Percentiles rank a stretch among this genome's conserved stretches.
phyloP scores from a whole-genome alignment of 306 rosid genomes.

The Heteromeles arbutifolia region DNA sequence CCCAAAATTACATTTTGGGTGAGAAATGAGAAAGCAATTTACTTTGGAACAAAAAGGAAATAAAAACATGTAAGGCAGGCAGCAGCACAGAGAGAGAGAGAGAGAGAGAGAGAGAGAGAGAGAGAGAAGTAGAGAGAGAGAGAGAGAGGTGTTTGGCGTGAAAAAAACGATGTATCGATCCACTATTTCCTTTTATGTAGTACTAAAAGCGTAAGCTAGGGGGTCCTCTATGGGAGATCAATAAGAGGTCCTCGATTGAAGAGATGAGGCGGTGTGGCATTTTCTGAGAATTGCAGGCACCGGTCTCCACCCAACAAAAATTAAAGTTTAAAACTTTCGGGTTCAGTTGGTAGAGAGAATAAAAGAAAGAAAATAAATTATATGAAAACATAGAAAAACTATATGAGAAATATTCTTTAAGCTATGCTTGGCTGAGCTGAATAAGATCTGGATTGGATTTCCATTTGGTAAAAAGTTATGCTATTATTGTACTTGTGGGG shows the following conservation, averaged over 20 bases:
- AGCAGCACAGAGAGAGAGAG: neutral
- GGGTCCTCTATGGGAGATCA: conserved; percentile 42
- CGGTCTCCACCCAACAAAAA: conserved; percentile 42
- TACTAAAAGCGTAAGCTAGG: neutral
- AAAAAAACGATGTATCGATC: conserved; percentile 19
- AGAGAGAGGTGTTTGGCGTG: conserved; percentile 16
- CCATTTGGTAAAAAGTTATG: conserved; percentile 9
- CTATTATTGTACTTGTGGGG: conserved; percentile 20
- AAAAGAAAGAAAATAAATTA: neutral
- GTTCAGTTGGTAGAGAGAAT: conserved; percentile 10
- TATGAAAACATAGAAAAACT: neutral
- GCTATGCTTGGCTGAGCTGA: conserved; percentile 10
- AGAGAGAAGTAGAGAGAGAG: conserved; percentile 1
- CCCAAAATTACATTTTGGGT: conserved; percentile 19
- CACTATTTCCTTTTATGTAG: conserved; percentile 11
- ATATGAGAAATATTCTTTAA: conserved; percentile 4
- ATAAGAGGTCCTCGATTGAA: conserved; percentile 65
- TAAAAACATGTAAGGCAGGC: neutral
- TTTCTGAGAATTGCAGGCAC: conserved; percentile 46
- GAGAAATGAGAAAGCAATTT: conserved; percentile 10
- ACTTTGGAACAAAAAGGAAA: conserved; percentile 13
- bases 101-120: neutral
- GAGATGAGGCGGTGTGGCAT: conserved; percentile 64
- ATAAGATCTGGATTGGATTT: conserved; percentile 26
- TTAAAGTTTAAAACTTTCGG: neutral